A percentile compares a stretch with the other conserved stretches of the same genome.
phyloP scores from a whole-genome alignment of 169 alveolate species.

The Eimeria praecox region DNA sequence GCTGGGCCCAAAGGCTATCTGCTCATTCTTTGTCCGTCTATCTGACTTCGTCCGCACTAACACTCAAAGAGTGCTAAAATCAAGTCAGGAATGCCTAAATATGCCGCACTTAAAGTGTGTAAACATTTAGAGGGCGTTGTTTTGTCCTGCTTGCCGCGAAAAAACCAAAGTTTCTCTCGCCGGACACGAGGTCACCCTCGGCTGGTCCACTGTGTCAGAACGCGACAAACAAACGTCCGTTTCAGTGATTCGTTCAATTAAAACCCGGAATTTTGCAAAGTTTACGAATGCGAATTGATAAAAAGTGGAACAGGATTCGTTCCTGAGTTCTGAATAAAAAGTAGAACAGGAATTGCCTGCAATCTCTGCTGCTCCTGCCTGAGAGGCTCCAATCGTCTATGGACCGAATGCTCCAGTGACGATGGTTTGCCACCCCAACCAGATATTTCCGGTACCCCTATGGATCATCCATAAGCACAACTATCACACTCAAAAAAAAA shows the following conservation, averaged over 20 bases:
- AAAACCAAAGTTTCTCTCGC: neutral
- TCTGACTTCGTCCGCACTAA: neutral
- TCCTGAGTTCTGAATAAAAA: no score
- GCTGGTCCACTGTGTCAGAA: neutral
- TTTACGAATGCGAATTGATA: neutral
- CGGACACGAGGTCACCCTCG: neutral
- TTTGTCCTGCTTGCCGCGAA: neutral
- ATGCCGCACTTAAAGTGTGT: neutral
- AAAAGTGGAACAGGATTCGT: neutral
- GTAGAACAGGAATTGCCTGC: neutral
- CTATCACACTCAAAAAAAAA: no score
- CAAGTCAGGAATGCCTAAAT: neutral
- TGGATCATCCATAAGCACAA: no score
- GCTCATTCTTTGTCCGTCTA: constrained; percentile 1
- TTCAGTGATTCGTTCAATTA: neutral
- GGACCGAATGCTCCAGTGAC: no score
- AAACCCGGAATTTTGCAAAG: neutral
- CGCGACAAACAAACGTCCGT: neutral
- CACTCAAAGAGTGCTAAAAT: neutral
- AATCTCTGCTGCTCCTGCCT: no score
- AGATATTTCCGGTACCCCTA: no score
- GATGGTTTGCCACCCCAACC: no score
- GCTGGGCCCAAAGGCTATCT: constrained; percentile 37
- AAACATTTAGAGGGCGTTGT: neutral
- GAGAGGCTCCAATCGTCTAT: no score